Evolutionary conservation across 1,284 basidiomycete species (phyloP).

Genomic region (Retiboletus flavoniger): DNA sequence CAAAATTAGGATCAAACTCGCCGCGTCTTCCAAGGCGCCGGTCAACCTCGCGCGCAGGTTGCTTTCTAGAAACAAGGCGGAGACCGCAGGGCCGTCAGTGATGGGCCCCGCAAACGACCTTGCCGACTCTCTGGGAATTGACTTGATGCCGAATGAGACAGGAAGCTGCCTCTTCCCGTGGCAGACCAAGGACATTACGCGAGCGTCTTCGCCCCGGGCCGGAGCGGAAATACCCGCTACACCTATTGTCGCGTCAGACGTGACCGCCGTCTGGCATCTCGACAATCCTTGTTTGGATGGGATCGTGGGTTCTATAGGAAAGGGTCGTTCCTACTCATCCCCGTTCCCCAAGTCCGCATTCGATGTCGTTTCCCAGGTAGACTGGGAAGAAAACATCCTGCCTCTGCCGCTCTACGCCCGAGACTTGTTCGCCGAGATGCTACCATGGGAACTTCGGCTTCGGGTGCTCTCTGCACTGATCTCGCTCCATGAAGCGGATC

Average conservation of each 20-base stretch:
- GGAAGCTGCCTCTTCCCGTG: constrained; percentile 46
- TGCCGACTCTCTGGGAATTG: constrained; percentile 9
- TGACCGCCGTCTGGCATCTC: constrained; percentile 12
- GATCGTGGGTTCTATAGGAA: constrained; percentile 39
- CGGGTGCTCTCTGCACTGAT: constrained; percentile 59
- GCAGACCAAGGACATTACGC: constrained; percentile 37
- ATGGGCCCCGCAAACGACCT: constrained; percentile 5
- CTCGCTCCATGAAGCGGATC: constrained; percentile 53
- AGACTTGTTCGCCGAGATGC: constrained; percentile 62
- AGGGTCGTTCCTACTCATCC: constrained; percentile 62
- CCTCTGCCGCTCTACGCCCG: constrained; percentile 46
- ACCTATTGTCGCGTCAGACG: constrained; percentile 9
- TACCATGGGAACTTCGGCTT: constrained; percentile 76
- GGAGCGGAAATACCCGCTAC: constrained; percentile 28
- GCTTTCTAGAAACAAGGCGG: constrained; percentile 44
- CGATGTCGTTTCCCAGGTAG: constrained; percentile 49
- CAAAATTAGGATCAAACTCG: constrained; percentile 48
- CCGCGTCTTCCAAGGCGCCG: constrained; percentile 40
- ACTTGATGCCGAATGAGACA: constrained; percentile 25
- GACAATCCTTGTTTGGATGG: constrained; percentile 17
- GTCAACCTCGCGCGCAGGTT: constrained; percentile 57
- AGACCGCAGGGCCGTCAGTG: constrained; percentile 11
- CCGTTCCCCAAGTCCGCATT: constrained; percentile 58
- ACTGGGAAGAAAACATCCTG: constrained; percentile 47
- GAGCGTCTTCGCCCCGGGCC: constrained; percentile 30